Evolutionary conservation across 345 rosid species (phyloP).

Genomic region (Linum usitatissimum): DNA sequence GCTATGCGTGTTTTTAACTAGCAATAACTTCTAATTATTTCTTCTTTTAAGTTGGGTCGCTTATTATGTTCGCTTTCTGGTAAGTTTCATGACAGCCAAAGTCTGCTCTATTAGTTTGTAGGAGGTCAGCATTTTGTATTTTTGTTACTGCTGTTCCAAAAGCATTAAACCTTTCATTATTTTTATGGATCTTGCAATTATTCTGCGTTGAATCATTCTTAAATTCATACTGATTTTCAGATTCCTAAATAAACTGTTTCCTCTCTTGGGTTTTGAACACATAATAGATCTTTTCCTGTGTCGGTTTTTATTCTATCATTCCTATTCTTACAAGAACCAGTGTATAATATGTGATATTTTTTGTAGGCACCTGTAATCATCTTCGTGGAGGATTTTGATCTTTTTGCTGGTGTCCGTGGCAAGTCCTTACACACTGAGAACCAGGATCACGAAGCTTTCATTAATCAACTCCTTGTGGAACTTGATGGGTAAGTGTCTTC

Average conservation of each 20-base stretch:
- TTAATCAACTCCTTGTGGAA: conserved; percentile 95
- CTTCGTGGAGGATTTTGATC: conserved; percentile 95
- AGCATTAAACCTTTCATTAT: too few species aligned
- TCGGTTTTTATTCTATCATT: background rate
- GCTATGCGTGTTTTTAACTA: background rate
- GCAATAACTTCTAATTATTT: background rate
- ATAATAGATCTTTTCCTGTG: background rate
- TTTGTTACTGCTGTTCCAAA: too few species aligned
- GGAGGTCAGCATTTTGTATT: background rate
- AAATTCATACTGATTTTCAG: background rate
- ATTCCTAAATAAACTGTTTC: background rate
- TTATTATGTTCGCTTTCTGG: background rate
- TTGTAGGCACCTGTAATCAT: conserved; percentile 86
- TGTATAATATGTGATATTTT: conserved; percentile 8
- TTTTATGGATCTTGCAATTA: too few species aligned
- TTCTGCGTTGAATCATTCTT: background rate
- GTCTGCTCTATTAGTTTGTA: background rate
- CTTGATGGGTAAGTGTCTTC: conserved; percentile 69
- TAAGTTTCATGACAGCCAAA: background rate
- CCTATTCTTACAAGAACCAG: background rate
- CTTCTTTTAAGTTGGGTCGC: background rate
- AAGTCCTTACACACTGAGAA: conserved; percentile 73
- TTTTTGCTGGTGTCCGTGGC: conserved; percentile 97
- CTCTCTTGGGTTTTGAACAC: background rate
- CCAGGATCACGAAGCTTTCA: conserved; percentile 95